Conservation (phyloP, 495 filamentous ascomycete genomes). For the Oidiodendron maius region DNA sequence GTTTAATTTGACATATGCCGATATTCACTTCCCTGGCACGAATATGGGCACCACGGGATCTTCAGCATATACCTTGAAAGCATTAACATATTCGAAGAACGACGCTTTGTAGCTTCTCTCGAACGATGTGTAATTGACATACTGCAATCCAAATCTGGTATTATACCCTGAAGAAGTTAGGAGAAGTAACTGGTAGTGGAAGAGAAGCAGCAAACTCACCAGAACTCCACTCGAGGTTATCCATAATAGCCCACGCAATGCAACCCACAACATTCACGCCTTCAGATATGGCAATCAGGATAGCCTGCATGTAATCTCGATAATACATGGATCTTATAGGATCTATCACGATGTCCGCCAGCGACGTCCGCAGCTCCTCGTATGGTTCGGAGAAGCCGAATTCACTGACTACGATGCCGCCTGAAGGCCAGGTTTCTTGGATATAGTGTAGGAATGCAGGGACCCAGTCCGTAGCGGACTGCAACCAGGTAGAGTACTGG, state of each 20-base stretch:
- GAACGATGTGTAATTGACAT: slow-evolving; percentile 32
- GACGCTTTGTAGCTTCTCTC: slow-evolving; percentile 36
- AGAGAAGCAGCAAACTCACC: neutral
- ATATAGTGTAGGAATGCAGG: slow-evolving; percentile 14
- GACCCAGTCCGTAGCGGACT: slow-evolving; percentile 28
- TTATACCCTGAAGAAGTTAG: neutral
- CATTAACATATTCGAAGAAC: slow-evolving; percentile 41
- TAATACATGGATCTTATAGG: slow-evolving; percentile 27
- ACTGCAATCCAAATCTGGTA: slow-evolving; percentile 9
- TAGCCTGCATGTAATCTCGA: slow-evolving; percentile 32
- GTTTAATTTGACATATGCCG: no score
- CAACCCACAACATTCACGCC: slow-evolving; percentile 37
- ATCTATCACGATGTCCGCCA: slow-evolving; percentile 30
- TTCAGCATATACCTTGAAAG: slow-evolving; percentile 12
- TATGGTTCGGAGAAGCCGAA: slow-evolving; percentile 39
- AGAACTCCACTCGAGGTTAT: slow-evolving; percentile 4
- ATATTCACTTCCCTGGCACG: no score
- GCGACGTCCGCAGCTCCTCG: slow-evolving; percentile 25
- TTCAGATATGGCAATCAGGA: slow-evolving; percentile 25
- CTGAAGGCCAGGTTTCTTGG: slow-evolving; percentile 4
- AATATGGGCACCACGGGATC: slow-evolving; percentile 2
- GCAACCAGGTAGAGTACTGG: slow-evolving; percentile 29
- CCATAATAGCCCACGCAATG: slow-evolving; percentile 33
- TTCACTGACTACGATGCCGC: slow-evolving; percentile 32
- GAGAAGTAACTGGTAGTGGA: neutral